Percentiles rank a stretch among this genome's conserved stretches.
Evolutionary conservation across 495 filamentous ascomycete genomes (phyloP).

Genomic region (Lindgomyces ingoldianus): DNA sequence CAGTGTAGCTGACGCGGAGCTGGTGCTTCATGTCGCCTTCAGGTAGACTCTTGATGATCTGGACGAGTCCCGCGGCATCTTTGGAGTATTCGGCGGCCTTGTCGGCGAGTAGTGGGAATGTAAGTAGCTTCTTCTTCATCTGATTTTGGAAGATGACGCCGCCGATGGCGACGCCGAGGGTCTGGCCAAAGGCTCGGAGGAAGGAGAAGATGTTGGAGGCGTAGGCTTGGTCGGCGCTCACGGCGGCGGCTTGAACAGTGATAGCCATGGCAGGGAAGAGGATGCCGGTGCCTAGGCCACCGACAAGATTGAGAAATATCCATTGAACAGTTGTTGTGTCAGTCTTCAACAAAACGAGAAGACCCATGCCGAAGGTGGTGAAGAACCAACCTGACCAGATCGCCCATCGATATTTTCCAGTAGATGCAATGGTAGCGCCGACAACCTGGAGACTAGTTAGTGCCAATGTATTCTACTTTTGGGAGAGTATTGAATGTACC

Average conservation of each 20-base stretch:
- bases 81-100: constrained; percentile 46
- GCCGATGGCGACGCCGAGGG: constrained; percentile 62
- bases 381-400: constrained; percentile 57
- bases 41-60: constrained; percentile 45
- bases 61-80: constrained; percentile 53
- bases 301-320: constrained; percentile 53
- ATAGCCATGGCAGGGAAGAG: constrained; percentile 55
- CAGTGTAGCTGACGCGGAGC: constrained; percentile 45
- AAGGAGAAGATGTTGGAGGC: constrained; percentile 62
- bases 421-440: constrained; percentile 49
- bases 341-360: constrained; percentile 51
- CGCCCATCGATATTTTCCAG: constrained; percentile 54
- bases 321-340: constrained; percentile 50
- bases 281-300: constrained; percentile 54
- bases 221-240: constrained; percentile 48
- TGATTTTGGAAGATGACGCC: constrained; percentile 62
- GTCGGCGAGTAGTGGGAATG: constrained; percentile 39
- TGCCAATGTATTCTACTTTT: neutral
- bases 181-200: constrained; percentile 62
- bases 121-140: constrained; percentile 50
- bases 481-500: constrained; percentile 23
- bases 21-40: constrained; percentile 39
- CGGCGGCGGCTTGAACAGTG: constrained; percentile 54
- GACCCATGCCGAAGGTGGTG: constrained; percentile 51
- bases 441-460: constrained; percentile 15